Percentiles rank a stretch among this genome's conserved stretches.
Conservation (phyloP, 1,284 basidiomycete genomes). For the Ustilago curta region DNA sequence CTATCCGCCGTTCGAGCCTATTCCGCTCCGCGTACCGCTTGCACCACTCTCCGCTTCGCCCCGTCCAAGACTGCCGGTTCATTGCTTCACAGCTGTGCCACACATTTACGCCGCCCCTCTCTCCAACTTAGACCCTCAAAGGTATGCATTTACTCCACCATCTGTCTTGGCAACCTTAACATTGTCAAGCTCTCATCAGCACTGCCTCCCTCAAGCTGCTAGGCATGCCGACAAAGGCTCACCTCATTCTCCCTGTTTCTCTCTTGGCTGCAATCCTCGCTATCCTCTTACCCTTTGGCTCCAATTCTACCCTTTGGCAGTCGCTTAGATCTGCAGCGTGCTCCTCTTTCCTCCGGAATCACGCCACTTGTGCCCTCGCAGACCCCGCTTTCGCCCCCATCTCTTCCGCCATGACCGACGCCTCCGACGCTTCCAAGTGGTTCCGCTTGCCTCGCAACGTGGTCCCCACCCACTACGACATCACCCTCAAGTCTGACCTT, state of each 20-base stretch:
- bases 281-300: slow-evolving; percentile 5
- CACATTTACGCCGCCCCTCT: slow-evolving; percentile 13
- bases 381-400: slow-evolving; percentile 39
- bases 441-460: slow-evolving; percentile 83
- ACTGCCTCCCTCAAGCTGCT: background rate
- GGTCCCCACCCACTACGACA: slow-evolving; percentile 82
- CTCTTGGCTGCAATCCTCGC: slow-evolving; percentile 27
- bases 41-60: slow-evolving; percentile 1
- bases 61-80: background rate
- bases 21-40: slow-evolving; percentile 18
- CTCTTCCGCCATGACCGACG: slow-evolving; percentile 51
- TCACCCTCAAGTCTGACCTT: slow-evolving; percentile 84
- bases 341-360: slow-evolving; percentile 22
- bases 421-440: slow-evolving; percentile 58
- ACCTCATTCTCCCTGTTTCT: slow-evolving; percentile 29
- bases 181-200: slow-evolving; percentile 1
- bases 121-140: slow-evolving; percentile 24
- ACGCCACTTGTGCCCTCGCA: slow-evolving; percentile 44
- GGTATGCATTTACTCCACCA: slow-evolving; percentile 21
- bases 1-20: slow-evolving; percentile 19
- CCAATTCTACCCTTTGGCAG: slow-evolving; percentile 14
- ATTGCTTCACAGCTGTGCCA: slow-evolving; percentile 10
- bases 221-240: slow-evolving; percentile 32
- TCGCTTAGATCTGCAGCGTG: slow-evolving; percentile 26
- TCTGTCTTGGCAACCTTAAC: background rate